Conservation (phyloP, 2,329 filamentous ascomycete species). For the Epicoccum nigrum region DNA sequence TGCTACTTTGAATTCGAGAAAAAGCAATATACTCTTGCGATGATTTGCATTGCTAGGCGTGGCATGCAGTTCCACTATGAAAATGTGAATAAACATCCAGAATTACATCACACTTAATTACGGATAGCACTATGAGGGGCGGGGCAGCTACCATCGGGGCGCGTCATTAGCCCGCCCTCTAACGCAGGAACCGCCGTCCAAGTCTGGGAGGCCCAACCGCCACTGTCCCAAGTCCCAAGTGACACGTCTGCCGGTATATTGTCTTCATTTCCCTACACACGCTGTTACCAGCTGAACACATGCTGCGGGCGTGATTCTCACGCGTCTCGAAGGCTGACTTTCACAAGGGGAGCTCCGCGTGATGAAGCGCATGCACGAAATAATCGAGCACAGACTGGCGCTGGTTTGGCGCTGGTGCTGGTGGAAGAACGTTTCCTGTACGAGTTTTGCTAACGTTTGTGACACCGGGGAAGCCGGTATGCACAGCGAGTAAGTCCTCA, state of each 20-base stretch:
- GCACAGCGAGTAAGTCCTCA: background rate
- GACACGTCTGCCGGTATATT: slow-evolving; percentile 4
- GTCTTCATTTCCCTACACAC: slow-evolving; percentile 8
- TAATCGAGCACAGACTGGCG: slow-evolving; percentile 6
- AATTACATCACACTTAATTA: no score
- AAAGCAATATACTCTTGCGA: no score
- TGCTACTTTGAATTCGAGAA: no score
- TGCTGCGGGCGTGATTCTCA: background rate
- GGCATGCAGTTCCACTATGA: no score
- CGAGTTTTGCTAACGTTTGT: slow-evolving; percentile 4
- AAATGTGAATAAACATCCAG: no score
- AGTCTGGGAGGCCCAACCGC: background rate
- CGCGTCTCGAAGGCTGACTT: background rate
- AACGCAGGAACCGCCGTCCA: slow-evolving; percentile 11
- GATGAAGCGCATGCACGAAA: slow-evolving; percentile 7
- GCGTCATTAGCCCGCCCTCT: background rate
- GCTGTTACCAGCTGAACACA: slow-evolving; percentile 2
- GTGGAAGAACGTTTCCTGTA: slow-evolving; percentile 4
- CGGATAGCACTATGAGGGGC: background rate
- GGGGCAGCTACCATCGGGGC: slow-evolving; percentile 6
- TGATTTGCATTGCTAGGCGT: no score
- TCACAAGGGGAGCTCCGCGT: slow-evolving; percentile 3
- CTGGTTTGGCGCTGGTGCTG: background rate
- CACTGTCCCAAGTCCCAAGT: slow-evolving; percentile 14
- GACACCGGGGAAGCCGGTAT: slow-evolving; percentile 10